Conservation (phyloP, 2,329 filamentous ascomycete species). For the Clonostachys solani region DNA sequence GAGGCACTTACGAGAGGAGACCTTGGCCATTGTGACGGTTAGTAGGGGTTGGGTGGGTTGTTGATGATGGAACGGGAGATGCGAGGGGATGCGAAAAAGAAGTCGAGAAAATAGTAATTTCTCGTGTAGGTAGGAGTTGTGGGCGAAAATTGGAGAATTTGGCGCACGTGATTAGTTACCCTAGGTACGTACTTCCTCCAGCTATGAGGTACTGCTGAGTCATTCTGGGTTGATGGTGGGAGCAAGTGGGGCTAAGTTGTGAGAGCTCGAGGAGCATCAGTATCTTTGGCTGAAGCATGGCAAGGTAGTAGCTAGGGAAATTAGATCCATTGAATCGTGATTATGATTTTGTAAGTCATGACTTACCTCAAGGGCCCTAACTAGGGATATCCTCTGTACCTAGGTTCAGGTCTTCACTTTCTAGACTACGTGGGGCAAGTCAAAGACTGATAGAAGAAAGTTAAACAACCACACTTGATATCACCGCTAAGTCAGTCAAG, state of each 20-base stretch:
- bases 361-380: too few species aligned
- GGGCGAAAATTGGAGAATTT: slow-evolving; percentile 20
- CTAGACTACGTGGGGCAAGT: too few species aligned
- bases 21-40: slow-evolving; percentile 63
- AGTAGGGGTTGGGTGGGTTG: slow-evolving; percentile 20
- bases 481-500: too few species aligned
- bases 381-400: too few species aligned
- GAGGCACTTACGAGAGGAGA: slow-evolving; percentile 51
- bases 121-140: slow-evolving; percentile 12
- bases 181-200: not conserved
- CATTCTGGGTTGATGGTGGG: not conserved
- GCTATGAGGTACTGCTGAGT: not conserved
- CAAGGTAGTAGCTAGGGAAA: not conserved
- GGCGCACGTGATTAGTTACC: slow-evolving; percentile 23
- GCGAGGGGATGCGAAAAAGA: slow-evolving; percentile 1
- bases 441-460: too few species aligned
- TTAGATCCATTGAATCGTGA: not conserved
- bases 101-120: slow-evolving; percentile 4
- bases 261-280: too few species aligned
- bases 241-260: too few species aligned
- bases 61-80: slow-evolving; percentile 7
- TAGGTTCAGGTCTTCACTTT: too few species aligned
- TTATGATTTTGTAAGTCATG: not conserved
- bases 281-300: not conserved
- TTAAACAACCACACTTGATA: too few species aligned